Conservation (phyloP, 768 basidiomycete species). For the Cubamyces sp. region DNA sequence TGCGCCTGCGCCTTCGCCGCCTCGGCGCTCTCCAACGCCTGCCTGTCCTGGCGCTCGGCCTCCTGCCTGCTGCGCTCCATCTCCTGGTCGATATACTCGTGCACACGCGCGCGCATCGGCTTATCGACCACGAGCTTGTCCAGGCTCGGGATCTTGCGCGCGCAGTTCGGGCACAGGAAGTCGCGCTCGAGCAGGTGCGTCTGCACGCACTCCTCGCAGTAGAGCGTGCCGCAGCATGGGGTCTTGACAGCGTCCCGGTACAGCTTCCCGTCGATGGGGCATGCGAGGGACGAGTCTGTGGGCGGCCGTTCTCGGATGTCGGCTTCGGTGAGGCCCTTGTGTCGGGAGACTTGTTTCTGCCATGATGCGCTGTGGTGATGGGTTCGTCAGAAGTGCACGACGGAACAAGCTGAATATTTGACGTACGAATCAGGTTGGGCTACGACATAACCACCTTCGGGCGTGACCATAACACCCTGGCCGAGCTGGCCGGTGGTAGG, state of each 20-base stretch:
- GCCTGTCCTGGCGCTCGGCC: conserved; percentile 35
- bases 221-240: conserved; percentile 88
- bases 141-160: conserved; percentile 83
- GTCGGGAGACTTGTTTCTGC: conserved; percentile 86
- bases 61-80: conserved; percentile 80
- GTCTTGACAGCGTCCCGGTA: conserved; percentile 94
- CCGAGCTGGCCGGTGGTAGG: conserved; percentile 71
- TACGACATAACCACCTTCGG: conserved; percentile 97
- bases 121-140: conserved; percentile 86
- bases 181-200: conserved; percentile 93
- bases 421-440: conserved; percentile 95
- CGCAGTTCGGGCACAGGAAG: conserved; percentile 91
- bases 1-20: conserved; percentile 3
- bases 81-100: conserved; percentile 80
- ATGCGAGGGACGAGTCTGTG: conserved; percentile 76
- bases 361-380: conserved; percentile 82
- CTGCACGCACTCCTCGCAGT: conserved; percentile 98
- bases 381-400: neutral
- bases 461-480: conserved; percentile 96
- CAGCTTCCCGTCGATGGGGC: conserved; percentile 91
- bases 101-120: conserved; percentile 74
- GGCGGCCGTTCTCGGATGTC: conserved; percentile 90
- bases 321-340: conserved; percentile 80
- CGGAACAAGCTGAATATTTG: neutral
- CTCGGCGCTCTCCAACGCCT: conserved; percentile 14